Evolutionary conservation across 805 yeast species (phyloP).

Genomic region (Saccharomycopsis fermentans): DNA sequence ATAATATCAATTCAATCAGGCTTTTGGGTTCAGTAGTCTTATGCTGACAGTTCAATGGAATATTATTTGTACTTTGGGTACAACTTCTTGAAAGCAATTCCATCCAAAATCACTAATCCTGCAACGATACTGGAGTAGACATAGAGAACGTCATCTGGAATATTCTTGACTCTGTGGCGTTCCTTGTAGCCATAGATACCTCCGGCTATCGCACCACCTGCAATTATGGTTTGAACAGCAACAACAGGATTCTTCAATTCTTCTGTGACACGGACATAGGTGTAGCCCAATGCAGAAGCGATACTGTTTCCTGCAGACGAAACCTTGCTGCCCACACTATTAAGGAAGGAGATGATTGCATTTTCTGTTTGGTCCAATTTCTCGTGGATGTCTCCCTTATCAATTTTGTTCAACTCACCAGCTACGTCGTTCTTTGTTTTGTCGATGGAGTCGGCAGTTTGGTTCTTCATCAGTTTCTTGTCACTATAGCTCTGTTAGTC

Average conservation of each 20-base stretch:
- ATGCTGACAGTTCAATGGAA: too few species aligned
- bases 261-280: slow-evolving; percentile 21
- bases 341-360: slow-evolving; percentile 63
- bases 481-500: slow-evolving; percentile 12
- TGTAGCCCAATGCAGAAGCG: slow-evolving; percentile 20
- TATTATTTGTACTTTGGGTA: slow-evolving; percentile 47
- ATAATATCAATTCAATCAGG: too few species aligned
- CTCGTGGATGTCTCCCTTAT: slow-evolving; percentile 25
- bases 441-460: slow-evolving; percentile 8
- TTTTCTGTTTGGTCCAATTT: slow-evolving; percentile 52
- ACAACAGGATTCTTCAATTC: slow-evolving; percentile 59
- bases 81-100: slow-evolving; percentile 40
- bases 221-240: slow-evolving; percentile 40
- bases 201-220: slow-evolving; percentile 38
- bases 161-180: slow-evolving; percentile 38
- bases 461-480: slow-evolving; percentile 10
- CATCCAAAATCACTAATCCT: slow-evolving; percentile 47
- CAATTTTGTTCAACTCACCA: slow-evolving; percentile 24
- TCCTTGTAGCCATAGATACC: slow-evolving; percentile 41
- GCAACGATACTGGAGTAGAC: slow-evolving; percentile 42
- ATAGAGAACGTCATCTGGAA: slow-evolving; percentile 38
- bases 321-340: slow-evolving; percentile 38
- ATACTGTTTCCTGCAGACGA: slow-evolving; percentile 13
- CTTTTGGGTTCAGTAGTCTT: too few species aligned
- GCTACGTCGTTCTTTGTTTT: slow-evolving; percentile 25